Evolutionary conservation across 495 filamentous ascomycete species (phyloP), one percentile per base, ranked within the genome.

Genomic region (Trichoderma asperelloides): DNA sequence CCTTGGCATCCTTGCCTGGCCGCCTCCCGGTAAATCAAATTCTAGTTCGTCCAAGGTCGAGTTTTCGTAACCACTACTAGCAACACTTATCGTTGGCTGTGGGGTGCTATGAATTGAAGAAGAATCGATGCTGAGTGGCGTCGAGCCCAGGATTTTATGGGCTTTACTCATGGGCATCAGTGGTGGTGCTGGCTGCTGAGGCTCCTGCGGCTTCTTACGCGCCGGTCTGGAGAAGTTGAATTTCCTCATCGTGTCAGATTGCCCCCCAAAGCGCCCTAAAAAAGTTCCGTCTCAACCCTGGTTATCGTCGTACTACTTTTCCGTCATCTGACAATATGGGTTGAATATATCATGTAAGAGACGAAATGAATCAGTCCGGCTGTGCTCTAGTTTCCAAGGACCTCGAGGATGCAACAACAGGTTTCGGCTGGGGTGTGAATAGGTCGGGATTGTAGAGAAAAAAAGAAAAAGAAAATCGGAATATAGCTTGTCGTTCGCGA

Each of bases 201-300:
- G 55, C 55, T 60, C 55, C 27, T 60, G 55, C 25, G 55, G 55
- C 55, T 60, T 60, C 55, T 60, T 60, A 28, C 55, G 55, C 9
- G 55, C 55, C 55, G 55, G 55, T 21, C 55, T 33, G 2, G 55
- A 60, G 6, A 60, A 60, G 7, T 28, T 60, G 25, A 60, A 60
- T 25, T 60, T 60, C 25, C 25, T 30, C 55, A 60, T 60, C 55
- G 3, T 60, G 55, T 60, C 23, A 28, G 55, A 33, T 60, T 9
- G n/a, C n/a, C 55, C 55, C 16, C 55, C 55, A 60, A 15, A 60
- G 27, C 55, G 55, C 55, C 25, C n/a, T 1, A 23, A 51, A 60
- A 18, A 60, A 30, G 13, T 60, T 13, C 51, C 55, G 55, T 60
- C 55, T 25, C 55, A 18, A 25, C 55, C 55, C 55, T 60, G 9